phyloP scores from a whole-genome alignment of 106 monocot species.

The Dendrobium officinale region DNA sequence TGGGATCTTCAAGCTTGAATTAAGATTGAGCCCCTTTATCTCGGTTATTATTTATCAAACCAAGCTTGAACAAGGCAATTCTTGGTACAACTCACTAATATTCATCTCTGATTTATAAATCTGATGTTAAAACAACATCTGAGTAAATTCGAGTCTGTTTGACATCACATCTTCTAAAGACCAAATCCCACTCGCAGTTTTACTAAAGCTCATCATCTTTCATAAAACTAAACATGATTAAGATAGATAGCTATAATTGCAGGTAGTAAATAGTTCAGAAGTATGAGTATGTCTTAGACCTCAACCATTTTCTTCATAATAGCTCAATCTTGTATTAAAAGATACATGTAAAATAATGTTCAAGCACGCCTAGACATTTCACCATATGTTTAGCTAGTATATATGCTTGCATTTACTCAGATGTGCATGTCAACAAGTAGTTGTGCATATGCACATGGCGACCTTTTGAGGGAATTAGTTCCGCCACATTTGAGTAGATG shows the following conservation, averaged over 20 bases:
- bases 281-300: not conserved
- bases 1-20: not conserved
- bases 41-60: not conserved
- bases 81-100: not conserved
- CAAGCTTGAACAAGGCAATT: not conserved
- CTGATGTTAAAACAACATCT: not conserved
- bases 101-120: slow-evolving; percentile 1
- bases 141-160: not conserved
- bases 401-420: not conserved
- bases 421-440: not conserved
- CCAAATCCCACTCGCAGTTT: not conserved
- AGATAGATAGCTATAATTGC: not conserved
- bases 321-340: not conserved
- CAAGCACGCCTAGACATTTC: not conserved
- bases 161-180: not conserved
- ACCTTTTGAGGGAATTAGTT: not conserved
- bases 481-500: not conserved
- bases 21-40: not conserved
- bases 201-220: not conserved
- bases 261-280: not conserved
- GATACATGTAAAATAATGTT: not conserved
- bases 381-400: not conserved
- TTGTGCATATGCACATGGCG: not conserved
- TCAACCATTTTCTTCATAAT: not conserved
- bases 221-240: no score